These are phyloP conservation scores for Pythium rishiriense DNA, from an alignment of 352 stramenopile species.

Conservation along the genomic window DNA sequence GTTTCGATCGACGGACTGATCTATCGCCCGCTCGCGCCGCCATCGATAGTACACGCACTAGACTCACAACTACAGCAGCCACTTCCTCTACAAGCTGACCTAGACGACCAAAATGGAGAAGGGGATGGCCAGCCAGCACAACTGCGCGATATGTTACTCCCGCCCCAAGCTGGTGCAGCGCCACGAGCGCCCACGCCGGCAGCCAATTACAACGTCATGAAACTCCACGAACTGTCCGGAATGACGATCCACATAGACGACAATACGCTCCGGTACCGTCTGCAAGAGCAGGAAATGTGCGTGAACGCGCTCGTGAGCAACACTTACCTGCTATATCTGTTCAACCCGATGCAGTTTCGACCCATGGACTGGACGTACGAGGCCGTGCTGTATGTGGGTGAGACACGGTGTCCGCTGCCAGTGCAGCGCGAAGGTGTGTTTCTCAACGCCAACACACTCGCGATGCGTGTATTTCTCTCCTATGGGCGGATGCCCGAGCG, in stretches of 20 bases:
- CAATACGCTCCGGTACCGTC: conserved; percentile 78
- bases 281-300: conserved; percentile 57
- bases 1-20: conserved; percentile 79
- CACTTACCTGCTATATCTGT: conserved; percentile 87
- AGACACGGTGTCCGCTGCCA: conserved; percentile 46
- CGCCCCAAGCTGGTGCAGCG: neutral
- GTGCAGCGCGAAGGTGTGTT: conserved; percentile 79
- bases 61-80: neutral
- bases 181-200: neutral
- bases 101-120: conserved; percentile 3
- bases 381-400: conserved; percentile 60
- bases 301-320: conserved; percentile 85
- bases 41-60: conserved; percentile 46
- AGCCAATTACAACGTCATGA: conserved; percentile 33
- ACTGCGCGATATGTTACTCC: neutral
- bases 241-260: conserved; percentile 88
- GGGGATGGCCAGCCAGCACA: neutral
- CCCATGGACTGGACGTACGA: conserved; percentile 85
- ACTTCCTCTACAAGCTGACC: neutral
- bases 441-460: conserved; percentile 68
- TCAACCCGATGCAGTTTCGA: conserved; percentile 81
- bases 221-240: conserved; percentile 80
- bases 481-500: conserved; percentile 70
- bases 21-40: conserved; percentile 72
- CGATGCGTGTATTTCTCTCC: conserved; percentile 80